Conservation (phyloP, 805 yeast species). For the Saccharomyces eubayanus region DNA sequence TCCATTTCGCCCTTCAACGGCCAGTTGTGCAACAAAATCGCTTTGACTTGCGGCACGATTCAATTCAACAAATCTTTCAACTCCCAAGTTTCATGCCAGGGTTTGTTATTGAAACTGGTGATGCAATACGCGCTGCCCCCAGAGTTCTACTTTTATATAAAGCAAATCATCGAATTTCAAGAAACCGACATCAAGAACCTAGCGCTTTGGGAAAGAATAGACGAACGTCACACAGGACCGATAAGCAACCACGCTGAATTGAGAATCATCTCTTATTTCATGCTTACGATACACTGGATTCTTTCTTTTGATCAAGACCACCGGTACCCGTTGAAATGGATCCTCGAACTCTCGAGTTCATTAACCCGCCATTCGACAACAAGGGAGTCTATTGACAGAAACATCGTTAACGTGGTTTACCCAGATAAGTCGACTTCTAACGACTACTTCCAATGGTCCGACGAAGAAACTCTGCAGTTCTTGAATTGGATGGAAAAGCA, state of each 20-base stretch:
- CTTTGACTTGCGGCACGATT: constrained; percentile 3
- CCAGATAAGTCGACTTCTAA: background rate
- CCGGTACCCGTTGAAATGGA: constrained; percentile 10
- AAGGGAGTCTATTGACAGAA: constrained; percentile 1
- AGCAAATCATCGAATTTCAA: constrained; percentile 7
- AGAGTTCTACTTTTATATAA: constrained; percentile 17
- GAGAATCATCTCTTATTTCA: constrained; percentile 16
- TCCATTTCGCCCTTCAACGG: constrained; percentile 33
- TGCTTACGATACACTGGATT: constrained; percentile 17
- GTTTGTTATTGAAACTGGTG: constrained; percentile 19
- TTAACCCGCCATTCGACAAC: background rate
- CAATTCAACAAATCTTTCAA: constrained; percentile 10
- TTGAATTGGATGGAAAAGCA: constrained; percentile 24
- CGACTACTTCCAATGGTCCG: constrained; percentile 15
- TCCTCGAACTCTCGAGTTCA: background rate
- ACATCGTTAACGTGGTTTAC: constrained; percentile 4
- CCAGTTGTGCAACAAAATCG: constrained; percentile 30
- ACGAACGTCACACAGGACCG: background rate
- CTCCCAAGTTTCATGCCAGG: constrained; percentile 8
- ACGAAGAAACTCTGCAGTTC: constrained; percentile 16
- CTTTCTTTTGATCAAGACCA: constrained; percentile 11
- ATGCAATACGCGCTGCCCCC: constrained; percentile 18
- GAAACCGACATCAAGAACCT: background rate
- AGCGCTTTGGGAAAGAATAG: background rate
- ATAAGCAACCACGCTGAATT: constrained; percentile 14